Evolutionary conservation across 2,329 filamentous ascomycete genomes (phyloP), one percentile per base, ranked within the genome.

Genomic region (Aspergillus arachidicola): DNA sequence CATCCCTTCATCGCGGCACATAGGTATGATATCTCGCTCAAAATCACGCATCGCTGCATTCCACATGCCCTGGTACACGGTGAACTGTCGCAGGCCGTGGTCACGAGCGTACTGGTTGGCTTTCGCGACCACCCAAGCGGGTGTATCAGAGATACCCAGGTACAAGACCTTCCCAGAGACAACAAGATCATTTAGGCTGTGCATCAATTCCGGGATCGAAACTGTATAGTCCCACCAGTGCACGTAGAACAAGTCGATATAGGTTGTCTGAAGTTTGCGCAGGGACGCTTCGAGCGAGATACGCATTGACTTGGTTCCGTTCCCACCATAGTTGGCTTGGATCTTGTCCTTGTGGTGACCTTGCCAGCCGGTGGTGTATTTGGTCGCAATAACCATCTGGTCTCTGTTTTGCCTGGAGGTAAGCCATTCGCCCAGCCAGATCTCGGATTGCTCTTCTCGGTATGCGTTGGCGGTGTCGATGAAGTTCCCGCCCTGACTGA

Each of bases 401-500:
- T 91, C 88, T 30, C 90, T 84, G 61, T 85, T 85, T 12, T 82
- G 81, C 6, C 86, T 83, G 66, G 83, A 83, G 69, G 82, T 82
- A 85, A 90, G 87, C 88, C 89, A 91, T 66, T 89, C 87, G 32
- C 89, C 89, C 63, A 91, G 80, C 85, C 88, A 89, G 54, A 69
- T 77, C 76, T 91, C 89, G 1, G 85, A 85, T 68, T 88, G 74
- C 73, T 90, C 82, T 61, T 80, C 79, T 67, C 89, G 88, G 76
- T 91, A 91, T 73, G 87, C 87, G 76, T 87, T 89, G 57, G 87
- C 72, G 0, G 88, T 91, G 72, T 92, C 89, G 71, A 92, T 87
- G 75, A 92, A 91, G 77, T 92, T 92, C 26, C 90, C 89, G 9
- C 87, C 87, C 0, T 86, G 82, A 1, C 83, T 81, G 63, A 84